Evolutionary conservation across 768 basidiomycete species (phyloP).

Genomic region (Mycena chlorophos): DNA sequence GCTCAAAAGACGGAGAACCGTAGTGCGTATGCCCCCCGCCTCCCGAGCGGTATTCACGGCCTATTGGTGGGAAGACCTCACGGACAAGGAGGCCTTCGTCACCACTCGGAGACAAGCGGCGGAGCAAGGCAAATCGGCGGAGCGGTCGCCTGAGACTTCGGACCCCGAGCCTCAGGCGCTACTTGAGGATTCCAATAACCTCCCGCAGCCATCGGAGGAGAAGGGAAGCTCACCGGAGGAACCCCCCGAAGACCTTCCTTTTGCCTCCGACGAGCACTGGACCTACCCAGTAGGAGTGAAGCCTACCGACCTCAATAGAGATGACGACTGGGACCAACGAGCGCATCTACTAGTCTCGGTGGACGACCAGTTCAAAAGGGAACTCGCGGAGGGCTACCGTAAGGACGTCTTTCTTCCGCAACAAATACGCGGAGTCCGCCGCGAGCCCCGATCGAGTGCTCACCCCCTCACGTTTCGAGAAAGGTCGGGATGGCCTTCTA

Average conservation of each 20-base stretch:
- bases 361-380: not conserved
- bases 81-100: not conserved
- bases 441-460: not conserved
- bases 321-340: not conserved
- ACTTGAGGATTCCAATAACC: not conserved
- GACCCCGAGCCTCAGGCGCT: not conserved
- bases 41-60: not conserved
- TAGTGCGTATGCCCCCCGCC: not conserved
- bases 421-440: not conserved
- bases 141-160: not conserved
- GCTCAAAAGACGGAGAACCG: not conserved
- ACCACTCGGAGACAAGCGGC: not conserved
- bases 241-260: not conserved
- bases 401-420: not conserved
- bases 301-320: too few relatives aligned
- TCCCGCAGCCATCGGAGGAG: not conserved
- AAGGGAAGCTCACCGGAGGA: not conserved
- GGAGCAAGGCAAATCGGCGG: not conserved
- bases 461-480: not conserved
- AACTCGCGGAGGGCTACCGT: not conserved
- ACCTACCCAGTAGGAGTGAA: not conserved
- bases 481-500: slow-evolving; percentile 1
- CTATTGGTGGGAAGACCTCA: not conserved
- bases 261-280: not conserved
- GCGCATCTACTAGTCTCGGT: not conserved